Percentiles rank a stretch among this genome's conserved stretches.
Evolutionary conservation across 345 rosid species (phyloP).

Genomic region (Populus ilicifolia): DNA sequence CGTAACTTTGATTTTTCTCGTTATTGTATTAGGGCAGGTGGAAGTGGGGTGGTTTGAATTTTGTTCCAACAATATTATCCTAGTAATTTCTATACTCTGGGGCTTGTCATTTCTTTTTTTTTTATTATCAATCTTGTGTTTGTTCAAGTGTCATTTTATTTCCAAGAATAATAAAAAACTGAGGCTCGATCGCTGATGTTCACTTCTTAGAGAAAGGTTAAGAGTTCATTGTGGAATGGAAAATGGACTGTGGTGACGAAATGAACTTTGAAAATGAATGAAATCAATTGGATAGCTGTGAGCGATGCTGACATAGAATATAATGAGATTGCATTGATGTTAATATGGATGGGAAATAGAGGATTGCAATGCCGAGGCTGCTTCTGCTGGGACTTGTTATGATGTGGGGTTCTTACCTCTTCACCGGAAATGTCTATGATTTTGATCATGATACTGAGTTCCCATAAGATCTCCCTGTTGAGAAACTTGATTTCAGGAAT

Average conservation of each 20-base stretch:
- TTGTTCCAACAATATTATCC: slow-evolving; percentile 21
- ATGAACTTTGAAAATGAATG: not conserved
- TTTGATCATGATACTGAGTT: not conserved
- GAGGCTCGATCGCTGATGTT: slow-evolving; percentile 1
- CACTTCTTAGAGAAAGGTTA: not conserved
- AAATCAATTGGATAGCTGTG: not conserved
- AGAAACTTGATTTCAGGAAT: not conserved
- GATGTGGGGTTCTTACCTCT: not conserved
- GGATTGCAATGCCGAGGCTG: not conserved
- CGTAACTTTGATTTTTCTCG: slow-evolving; percentile 14
- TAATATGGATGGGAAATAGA: not conserved
- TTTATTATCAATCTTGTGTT: not conserved
- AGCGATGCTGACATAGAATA: too few species aligned
- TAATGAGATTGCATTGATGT: not conserved
- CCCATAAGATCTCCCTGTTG: not conserved
- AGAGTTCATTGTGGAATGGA: not conserved
- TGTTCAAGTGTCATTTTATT: slow-evolving; percentile 4
- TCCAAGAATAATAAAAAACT: not conserved
- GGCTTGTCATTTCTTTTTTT: slow-evolving; percentile 11
- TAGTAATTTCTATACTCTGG: slow-evolving; percentile 8
- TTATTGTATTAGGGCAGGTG: slow-evolving; percentile 23
- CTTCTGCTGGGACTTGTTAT: not conserved
- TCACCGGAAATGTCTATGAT: not conserved
- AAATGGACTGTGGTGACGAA: not conserved
- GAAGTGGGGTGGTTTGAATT: slow-evolving; percentile 25